phyloP scores from a whole-genome alignment of 23 red algal genomes.

The Cyanidium caldarium region DNA sequence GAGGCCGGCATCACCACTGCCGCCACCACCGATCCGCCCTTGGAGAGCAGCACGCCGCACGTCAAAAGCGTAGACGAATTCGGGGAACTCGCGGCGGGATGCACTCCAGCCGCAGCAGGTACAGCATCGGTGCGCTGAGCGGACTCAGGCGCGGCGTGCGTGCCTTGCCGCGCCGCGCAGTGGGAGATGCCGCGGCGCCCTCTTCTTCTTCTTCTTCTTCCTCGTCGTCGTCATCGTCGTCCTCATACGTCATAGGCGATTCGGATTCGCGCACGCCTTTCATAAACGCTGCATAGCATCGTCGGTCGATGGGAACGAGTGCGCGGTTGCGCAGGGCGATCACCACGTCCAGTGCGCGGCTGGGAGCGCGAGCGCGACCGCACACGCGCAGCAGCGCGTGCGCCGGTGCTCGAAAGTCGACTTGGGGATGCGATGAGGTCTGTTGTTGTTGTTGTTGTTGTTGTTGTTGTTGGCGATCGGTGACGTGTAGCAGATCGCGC shows the following conservation, averaged over 20 bases:
- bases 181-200: too few relatives aligned
- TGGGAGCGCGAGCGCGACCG: neutral
- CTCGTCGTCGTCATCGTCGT: too few relatives aligned
- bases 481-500: neutral
- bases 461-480: too few relatives aligned
- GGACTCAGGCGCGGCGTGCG: neutral
- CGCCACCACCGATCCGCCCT: neutral
- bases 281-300: neutral
- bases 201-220: too few relatives aligned
- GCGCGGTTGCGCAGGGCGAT: neutral
- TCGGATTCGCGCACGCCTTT: slow-evolving; percentile 2
- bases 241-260: too few relatives aligned
- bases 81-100: neutral
- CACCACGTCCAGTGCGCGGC: neutral
- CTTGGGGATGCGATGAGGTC: too few relatives aligned
- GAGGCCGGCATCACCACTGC: neutral
- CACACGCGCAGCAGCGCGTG: slow-evolving; percentile 5
- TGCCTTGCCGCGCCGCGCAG: neutral
- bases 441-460: too few relatives aligned
- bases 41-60: neutral
- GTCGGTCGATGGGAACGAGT: neutral
- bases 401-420: neutral
- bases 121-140: neutral
- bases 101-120: neutral
- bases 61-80: neutral